These are phyloP conservation scores for Diaporthe caulivora DNA, from an alignment of 2,329 filamentous ascomycete species.

Conservation along the genomic window DNA sequence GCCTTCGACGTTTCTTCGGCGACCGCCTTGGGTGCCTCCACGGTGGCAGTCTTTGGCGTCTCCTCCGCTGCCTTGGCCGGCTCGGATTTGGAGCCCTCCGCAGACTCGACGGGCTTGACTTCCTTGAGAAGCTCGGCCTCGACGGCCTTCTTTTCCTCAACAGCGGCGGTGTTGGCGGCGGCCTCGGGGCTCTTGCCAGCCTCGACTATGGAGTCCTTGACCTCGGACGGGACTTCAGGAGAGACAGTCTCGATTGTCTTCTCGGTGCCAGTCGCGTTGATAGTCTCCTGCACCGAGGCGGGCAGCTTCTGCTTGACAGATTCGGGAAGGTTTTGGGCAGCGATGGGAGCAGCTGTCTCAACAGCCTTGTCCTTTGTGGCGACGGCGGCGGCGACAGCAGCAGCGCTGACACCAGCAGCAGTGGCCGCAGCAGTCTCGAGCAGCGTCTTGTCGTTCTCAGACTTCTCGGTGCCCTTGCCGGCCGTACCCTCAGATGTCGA, in stretches of 20 bases:
- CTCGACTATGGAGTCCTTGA: conserved; percentile 68
- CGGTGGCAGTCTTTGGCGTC: conserved; percentile 43
- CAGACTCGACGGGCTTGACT: conserved; percentile 59
- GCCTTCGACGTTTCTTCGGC: conserved; percentile 43
- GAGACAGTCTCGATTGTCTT: conserved; percentile 58
- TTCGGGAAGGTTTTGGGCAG: conserved; percentile 64
- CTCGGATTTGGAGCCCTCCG: conserved; percentile 42
- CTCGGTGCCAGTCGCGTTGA: conserved; percentile 58
- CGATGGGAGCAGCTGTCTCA: conserved; percentile 55
- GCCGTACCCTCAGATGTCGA: conserved; percentile 69
- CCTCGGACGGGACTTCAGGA: conserved; percentile 65
- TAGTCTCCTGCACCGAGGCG: conserved; percentile 61
- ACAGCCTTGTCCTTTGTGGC: conserved; percentile 50
- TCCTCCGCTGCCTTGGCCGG: conserved; percentile 41
- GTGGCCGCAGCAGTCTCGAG: conserved; percentile 54
- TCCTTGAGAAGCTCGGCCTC: conserved; percentile 81
- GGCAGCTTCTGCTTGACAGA: conserved; percentile 65
- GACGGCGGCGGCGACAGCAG: conserved; percentile 42
- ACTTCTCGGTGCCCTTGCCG: conserved; percentile 65
- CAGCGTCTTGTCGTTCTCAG: conserved; percentile 57
- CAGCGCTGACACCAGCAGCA: conserved; percentile 51
- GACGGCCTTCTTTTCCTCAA: conserved; percentile 80
- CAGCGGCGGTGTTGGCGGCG: conserved; percentile 74
- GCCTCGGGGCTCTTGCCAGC: conserved; percentile 78
- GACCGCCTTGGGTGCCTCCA: conserved; percentile 36